These are phyloP conservation scores for Monosporascus sp. DNA, from an alignment of 2,329 filamentous ascomycete genomes.

Conservation along the genomic window DNA sequence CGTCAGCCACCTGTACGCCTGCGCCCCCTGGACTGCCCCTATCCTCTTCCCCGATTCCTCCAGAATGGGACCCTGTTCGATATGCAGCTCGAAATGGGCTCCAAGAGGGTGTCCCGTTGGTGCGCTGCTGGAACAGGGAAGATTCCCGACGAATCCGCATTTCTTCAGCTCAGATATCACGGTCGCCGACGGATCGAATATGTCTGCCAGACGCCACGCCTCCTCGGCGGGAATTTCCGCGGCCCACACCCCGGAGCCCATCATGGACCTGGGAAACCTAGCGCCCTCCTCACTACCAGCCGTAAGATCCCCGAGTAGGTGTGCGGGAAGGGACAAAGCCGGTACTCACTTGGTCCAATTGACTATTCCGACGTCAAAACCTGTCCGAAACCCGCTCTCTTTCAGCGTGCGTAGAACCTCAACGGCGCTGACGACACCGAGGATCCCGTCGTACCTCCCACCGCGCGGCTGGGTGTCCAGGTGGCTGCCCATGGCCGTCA, in stretches of 20 bases:
- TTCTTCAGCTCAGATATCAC: constrained; percentile 65
- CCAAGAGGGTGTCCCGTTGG: constrained; percentile 47
- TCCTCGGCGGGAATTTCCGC: constrained; percentile 55
- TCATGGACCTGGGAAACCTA: constrained; percentile 70
- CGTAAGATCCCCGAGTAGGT: not conserved
- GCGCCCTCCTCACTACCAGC: constrained; percentile 67
- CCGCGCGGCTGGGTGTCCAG: constrained; percentile 60
- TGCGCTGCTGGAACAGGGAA: constrained; percentile 45
- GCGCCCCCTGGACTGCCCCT: constrained; percentile 66
- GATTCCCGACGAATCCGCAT: constrained; percentile 63
- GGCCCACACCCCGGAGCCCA: constrained; percentile 72
- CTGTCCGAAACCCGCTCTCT: constrained; percentile 62
- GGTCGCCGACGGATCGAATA: constrained; percentile 54
- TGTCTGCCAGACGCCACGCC: constrained; percentile 58
- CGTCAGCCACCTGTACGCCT: constrained; percentile 71
- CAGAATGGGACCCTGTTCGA: constrained; percentile 76
- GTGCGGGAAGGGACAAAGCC: too few relatives aligned
- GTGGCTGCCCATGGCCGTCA: constrained; percentile 68
- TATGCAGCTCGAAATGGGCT: constrained; percentile 79
- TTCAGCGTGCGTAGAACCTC: constrained; percentile 66
- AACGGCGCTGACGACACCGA: constrained; percentile 67
- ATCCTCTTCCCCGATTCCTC: constrained; percentile 59
- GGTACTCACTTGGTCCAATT: constrained; percentile 65
- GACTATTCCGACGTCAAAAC: constrained; percentile 67
- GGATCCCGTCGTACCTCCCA: constrained; percentile 70